Percentiles rank a stretch among this genome's conserved stretches.
phyloP scores from a whole-genome alignment of 2,329 filamentous ascomycete genomes.

The Epichloe sp. region DNA sequence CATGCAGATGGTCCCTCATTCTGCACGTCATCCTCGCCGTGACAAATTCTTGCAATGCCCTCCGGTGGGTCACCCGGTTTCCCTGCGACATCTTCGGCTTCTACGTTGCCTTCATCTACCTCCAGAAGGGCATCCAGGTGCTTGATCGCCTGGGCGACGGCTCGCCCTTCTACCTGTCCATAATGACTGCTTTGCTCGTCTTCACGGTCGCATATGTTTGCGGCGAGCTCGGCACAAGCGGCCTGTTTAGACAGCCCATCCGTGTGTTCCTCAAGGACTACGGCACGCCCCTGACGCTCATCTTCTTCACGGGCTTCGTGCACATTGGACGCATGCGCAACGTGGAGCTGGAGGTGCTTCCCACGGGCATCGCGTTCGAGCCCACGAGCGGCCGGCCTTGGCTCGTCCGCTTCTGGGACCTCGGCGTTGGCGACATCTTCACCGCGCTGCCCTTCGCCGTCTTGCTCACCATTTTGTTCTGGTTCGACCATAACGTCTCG shows the following conservation, averaged over 20 bases:
- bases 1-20: conserved; percentile 60
- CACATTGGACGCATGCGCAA: conserved; percentile 72
- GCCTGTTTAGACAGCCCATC: conserved; percentile 60
- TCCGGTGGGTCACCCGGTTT: conserved; percentile 84
- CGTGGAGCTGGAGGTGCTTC: conserved; percentile 56
- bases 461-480: conserved; percentile 73
- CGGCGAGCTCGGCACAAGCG: conserved; percentile 55
- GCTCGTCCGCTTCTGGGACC: conserved; percentile 73
- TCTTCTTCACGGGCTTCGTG: conserved; percentile 86
- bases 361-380: conserved; percentile 64
- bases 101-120: conserved; percentile 83
- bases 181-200: conserved; percentile 64
- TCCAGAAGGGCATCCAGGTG: conserved; percentile 84
- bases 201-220: conserved; percentile 65
- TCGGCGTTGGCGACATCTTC: conserved; percentile 61
- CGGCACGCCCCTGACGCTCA: conserved; percentile 65
- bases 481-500: conserved; percentile 82
- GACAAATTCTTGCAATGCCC: conserved; percentile 74
- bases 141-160: conserved; percentile 58
- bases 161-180: conserved; percentile 63
- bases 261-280: conserved; percentile 83
- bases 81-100: conserved; percentile 91
- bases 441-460: conserved; percentile 78
- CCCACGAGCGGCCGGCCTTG: conserved; percentile 62
- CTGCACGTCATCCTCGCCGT: conserved; percentile 76